Percentiles rank a stretch among this genome's conserved stretches.
phyloP scores from a whole-genome alignment of 257 asterid species.

The Przewalskia tangutica region DNA sequence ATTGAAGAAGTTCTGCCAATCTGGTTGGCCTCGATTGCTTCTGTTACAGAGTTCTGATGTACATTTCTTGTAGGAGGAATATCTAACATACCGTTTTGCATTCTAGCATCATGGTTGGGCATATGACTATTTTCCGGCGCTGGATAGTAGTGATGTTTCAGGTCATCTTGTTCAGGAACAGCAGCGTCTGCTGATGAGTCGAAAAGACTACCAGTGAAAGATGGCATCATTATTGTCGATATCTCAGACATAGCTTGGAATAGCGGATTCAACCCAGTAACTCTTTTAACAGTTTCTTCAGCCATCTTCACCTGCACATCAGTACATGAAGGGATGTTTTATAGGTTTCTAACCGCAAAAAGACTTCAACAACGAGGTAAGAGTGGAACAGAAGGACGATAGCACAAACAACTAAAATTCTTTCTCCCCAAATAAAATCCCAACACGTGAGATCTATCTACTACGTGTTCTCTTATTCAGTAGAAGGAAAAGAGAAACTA shows the following conservation, averaged over 20 bases:
- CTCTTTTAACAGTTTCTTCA: conserved; percentile 81
- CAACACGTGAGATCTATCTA: neutral
- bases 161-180: conserved; percentile 55
- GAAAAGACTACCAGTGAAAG: conserved; percentile 50
- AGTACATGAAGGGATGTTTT: neutral
- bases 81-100: conserved; percentile 32
- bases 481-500: neutral
- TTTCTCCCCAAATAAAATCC: neutral
- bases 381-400: neutral
- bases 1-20: conserved; percentile 48
- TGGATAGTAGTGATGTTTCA: conserved; percentile 43
- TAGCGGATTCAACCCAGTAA: conserved; percentile 72
- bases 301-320: conserved; percentile 84
- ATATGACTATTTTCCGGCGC: conserved; percentile 27
- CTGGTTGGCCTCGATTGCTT: conserved; percentile 8
- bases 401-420: neutral
- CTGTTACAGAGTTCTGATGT: conserved; percentile 23
- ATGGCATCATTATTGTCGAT: conserved; percentile 48
- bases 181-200: conserved; percentile 61
- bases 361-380: neutral
- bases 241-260: conserved; percentile 81
- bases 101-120: conserved; percentile 21
- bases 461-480: neutral
- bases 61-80: conserved; percentile 24
- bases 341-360: neutral